These are phyloP conservation scores for Fusarium haematococcum DNA, from an alignment of 2,329 filamentous ascomycete genomes.

Conservation along the genomic window DNA sequence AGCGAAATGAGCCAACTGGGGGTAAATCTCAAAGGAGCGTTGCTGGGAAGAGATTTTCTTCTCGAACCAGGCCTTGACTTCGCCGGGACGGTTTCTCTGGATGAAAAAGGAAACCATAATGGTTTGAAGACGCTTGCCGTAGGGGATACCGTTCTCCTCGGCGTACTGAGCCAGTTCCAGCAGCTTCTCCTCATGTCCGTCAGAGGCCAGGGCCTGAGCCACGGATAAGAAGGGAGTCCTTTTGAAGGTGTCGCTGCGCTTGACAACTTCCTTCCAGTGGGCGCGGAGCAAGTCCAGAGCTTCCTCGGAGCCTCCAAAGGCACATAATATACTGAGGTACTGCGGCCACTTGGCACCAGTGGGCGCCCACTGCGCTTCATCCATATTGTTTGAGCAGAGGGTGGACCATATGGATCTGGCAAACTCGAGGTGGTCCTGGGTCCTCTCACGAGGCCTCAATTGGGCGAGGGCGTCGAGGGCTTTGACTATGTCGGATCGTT, in stretches of 20 bases:
- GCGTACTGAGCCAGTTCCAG: slow-evolving; percentile 66
- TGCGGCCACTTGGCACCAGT: slow-evolving; percentile 45
- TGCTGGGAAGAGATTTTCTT: slow-evolving; percentile 57
- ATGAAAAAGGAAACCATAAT: slow-evolving; percentile 74
- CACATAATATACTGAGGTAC: slow-evolving; percentile 58
- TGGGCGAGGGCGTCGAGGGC: slow-evolving; percentile 59
- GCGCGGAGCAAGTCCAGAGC: slow-evolving; percentile 59
- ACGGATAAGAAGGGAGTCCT: slow-evolving; percentile 45
- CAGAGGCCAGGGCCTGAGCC: slow-evolving; percentile 68
- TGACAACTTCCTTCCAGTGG: slow-evolving; percentile 44
- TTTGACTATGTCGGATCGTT: slow-evolving; percentile 48
- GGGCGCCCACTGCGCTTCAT: slow-evolving; percentile 29
- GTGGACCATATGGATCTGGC: slow-evolving; percentile 56
- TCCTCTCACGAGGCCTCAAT: slow-evolving; percentile 56
- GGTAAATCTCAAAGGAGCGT: slow-evolving; percentile 42
- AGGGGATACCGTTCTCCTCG: slow-evolving; percentile 58
- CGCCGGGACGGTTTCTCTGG: slow-evolving; percentile 64
- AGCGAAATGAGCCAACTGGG: slow-evolving; percentile 61
- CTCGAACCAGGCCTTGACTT: slow-evolving; percentile 76
- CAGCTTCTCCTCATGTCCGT: slow-evolving; percentile 70
- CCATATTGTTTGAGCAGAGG: slow-evolving; percentile 35
- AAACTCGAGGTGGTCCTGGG: slow-evolving; percentile 60
- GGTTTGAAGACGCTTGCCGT: slow-evolving; percentile 60
- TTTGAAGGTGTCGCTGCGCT: slow-evolving; percentile 32
- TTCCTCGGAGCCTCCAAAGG: slow-evolving; percentile 66